phyloP scores from a whole-genome alignment of 768 basidiomycete species.

The Candolleomyces efflorescens region DNA sequence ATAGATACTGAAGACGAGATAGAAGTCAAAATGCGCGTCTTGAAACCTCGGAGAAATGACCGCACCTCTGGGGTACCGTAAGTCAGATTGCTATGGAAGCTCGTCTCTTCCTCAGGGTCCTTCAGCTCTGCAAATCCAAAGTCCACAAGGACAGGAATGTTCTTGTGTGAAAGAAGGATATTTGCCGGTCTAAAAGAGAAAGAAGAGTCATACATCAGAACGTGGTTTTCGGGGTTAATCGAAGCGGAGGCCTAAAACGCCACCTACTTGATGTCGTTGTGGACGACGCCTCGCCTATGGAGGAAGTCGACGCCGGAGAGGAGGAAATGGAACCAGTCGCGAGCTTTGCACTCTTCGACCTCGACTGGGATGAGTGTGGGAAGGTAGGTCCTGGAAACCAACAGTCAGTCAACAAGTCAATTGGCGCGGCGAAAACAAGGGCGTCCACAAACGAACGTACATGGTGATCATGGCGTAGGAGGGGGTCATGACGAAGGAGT shows the following conservation, averaged over 20 bases:
- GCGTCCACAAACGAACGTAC: constrained; percentile 44
- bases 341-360: constrained; percentile 74
- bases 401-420: constrained; percentile 3
- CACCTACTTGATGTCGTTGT: constrained; percentile 93
- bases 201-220: background rate
- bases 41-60: background rate
- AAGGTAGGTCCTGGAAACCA: constrained; percentile 67
- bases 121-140: constrained; percentile 96
- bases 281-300: constrained; percentile 79
- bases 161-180: constrained; percentile 75
- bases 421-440: constrained; percentile 14
- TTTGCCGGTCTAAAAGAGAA: constrained; percentile 73
- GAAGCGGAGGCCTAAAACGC: background rate
- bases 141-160: constrained; percentile 87
- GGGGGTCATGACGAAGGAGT: constrained; percentile 90
- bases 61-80: constrained; percentile 90
- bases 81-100: constrained; percentile 78
- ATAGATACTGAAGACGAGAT: constrained; percentile 69
- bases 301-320: constrained; percentile 82
- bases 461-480: constrained; percentile 90
- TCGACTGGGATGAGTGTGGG: constrained; percentile 86
- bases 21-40: constrained; percentile 3
- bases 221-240: background rate
- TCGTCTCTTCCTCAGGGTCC: constrained; percentile 53
- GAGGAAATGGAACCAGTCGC: constrained; percentile 77